Evolutionary conservation across 2,329 filamentous ascomycete species (phyloP).

Genomic region (Fusarium sp.): DNA sequence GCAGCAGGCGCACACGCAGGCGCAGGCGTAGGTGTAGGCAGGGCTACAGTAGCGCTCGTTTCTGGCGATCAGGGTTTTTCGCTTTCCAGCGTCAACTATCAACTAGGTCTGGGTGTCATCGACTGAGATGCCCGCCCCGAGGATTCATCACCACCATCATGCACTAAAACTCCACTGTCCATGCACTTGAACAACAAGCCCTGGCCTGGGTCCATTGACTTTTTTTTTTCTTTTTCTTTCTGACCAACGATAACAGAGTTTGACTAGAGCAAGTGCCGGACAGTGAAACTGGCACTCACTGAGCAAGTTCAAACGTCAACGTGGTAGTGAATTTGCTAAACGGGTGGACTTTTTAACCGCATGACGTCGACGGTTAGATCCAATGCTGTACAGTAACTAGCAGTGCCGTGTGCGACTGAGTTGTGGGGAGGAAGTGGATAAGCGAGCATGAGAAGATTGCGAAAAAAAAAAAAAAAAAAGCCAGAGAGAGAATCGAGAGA

Average conservation of each 20-base stretch:
- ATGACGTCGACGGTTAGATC: conserved; percentile 35
- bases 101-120: conserved; percentile 13
- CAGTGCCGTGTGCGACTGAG: not conserved
- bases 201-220: not conserved
- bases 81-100: not conserved
- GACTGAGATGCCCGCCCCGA: not conserved
- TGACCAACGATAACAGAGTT: conserved; percentile 6
- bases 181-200: conserved; percentile 5
- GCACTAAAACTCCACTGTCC: not conserved
- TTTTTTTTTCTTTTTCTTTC: not conserved
- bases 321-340: not conserved
- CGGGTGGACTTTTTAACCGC: not conserved
- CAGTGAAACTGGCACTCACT: not conserved
- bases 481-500: not conserved
- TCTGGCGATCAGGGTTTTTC: conserved; percentile 33
- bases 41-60: conserved; percentile 11
- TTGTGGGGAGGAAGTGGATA: conserved; percentile 15
- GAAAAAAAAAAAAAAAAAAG: not conserved
- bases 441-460: not conserved
- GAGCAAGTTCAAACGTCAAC: conserved; percentile 4
- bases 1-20: not conserved
- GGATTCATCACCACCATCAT: conserved; percentile 1
- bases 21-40: not conserved
- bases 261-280: conserved; percentile 16
- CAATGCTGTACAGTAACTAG: not conserved